Conservation (phyloP, 768 basidiomycete genomes). For the Austroboletus festivus region DNA sequence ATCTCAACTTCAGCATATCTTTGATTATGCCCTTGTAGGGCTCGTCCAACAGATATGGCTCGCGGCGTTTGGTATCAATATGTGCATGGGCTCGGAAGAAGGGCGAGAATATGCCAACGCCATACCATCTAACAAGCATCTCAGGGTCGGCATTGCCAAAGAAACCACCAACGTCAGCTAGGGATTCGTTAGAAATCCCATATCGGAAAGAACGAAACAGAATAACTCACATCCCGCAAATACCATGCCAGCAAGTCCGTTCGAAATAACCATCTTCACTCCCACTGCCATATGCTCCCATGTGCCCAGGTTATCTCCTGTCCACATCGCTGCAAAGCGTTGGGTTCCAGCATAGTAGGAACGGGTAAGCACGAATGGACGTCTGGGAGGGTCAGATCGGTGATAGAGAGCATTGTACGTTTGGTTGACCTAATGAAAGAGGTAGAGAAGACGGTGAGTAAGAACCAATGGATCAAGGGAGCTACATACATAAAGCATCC, state of each 20-base stretch:
- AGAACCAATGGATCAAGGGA: neutral
- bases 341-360: slow-evolving; percentile 96
- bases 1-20: slow-evolving; percentile 76
- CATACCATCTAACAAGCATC: slow-evolving; percentile 97
- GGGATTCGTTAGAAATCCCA: neutral
- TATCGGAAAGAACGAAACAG: neutral
- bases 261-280: slow-evolving; percentile 88
- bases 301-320: slow-evolving; percentile 94
- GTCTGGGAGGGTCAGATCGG: slow-evolving; percentile 70
- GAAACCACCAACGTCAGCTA: slow-evolving; percentile 98
- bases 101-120: slow-evolving; percentile 89
- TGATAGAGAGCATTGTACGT: slow-evolving; percentile 77
- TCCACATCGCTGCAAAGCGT: slow-evolving; percentile 97
- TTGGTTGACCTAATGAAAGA: slow-evolving; percentile 65
- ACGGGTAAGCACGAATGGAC: slow-evolving; percentile 95
- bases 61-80: slow-evolving; percentile 95
- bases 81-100: slow-evolving; percentile 99
- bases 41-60: slow-evolving; percentile 89
- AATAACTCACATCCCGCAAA: slow-evolving; percentile 79
- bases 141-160: slow-evolving; percentile 95
- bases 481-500: slow-evolving; percentile 80
- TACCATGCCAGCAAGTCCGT: slow-evolving; percentile 85
- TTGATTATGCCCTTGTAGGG: slow-evolving; percentile 83
- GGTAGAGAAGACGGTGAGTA: neutral
- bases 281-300: slow-evolving; percentile 98